Percentiles rank a stretch among this genome's conserved stretches.
Conservation (phyloP, 306 rosid genomes). For the Vachellia collinsii region DNA sequence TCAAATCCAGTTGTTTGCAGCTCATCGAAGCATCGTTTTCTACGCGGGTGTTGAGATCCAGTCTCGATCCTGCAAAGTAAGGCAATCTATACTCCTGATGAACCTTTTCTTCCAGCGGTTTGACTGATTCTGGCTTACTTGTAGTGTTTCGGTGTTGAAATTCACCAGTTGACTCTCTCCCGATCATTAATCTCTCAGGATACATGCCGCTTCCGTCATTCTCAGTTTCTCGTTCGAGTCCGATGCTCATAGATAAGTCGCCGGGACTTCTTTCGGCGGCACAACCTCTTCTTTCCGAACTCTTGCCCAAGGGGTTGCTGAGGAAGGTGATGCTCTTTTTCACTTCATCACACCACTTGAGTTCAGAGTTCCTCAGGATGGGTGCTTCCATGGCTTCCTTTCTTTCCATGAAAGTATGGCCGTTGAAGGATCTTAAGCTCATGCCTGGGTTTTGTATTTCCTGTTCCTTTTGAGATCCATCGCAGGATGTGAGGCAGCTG, state of each 20-base stretch:
- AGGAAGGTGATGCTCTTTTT: constrained; percentile 42
- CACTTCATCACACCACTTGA: constrained; percentile 47
- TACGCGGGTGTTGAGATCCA: constrained; percentile 62
- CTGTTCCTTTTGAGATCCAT: constrained; percentile 65
- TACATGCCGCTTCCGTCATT: constrained; percentile 32
- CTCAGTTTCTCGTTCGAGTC: constrained; percentile 48
- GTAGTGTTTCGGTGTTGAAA: constrained; percentile 25
- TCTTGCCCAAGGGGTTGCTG: constrained; percentile 36
- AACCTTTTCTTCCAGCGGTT: constrained; percentile 33
- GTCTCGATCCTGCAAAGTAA: constrained; percentile 48
- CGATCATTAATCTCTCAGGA: constrained; percentile 36
- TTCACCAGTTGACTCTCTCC: constrained; percentile 38
- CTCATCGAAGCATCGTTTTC: constrained; percentile 49
- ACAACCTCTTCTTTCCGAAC: constrained; percentile 39
- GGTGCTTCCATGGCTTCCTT: constrained; percentile 43
- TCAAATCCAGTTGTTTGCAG: constrained; percentile 81
- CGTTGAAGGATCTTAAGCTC: constrained; percentile 47
- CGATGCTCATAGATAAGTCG: constrained; percentile 62
- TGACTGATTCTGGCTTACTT: constrained; percentile 34
- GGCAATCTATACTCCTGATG: constrained; percentile 45
- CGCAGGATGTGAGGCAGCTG: constrained; percentile 79
- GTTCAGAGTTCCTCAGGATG: constrained; percentile 28
- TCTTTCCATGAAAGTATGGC: constrained; percentile 39
- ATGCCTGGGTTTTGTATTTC: constrained; percentile 52
- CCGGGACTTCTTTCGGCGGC: constrained; percentile 47